Evolutionary conservation across 768 basidiomycete genomes (phyloP).

Genomic region (Suillus alpinus): DNA sequence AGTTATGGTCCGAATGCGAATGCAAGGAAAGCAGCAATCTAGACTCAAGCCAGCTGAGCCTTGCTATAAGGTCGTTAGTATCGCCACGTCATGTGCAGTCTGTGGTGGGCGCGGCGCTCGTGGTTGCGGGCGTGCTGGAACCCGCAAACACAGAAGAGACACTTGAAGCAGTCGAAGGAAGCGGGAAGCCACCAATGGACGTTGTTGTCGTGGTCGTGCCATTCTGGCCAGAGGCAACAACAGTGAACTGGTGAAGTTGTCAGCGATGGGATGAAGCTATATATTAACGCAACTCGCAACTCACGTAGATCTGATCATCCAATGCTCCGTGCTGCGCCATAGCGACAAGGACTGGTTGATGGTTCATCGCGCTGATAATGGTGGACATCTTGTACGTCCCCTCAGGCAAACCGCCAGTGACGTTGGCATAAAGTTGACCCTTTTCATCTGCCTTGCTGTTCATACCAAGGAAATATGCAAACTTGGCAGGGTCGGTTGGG

Average conservation of each 20-base stretch:
- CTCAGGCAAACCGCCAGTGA: conserved; percentile 51
- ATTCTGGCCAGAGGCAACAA: conserved; percentile 11
- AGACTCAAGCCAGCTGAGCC: conserved; percentile 2
- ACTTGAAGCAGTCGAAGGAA: not conserved
- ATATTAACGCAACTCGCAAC: conserved; percentile 18
- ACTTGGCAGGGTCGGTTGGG: conserved; percentile 46
- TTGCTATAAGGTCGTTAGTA: not conserved
- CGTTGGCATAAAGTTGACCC: conserved; percentile 45
- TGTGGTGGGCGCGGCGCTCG: not conserved
- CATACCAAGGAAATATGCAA: conserved; percentile 59
- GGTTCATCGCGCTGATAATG: conserved; percentile 47
- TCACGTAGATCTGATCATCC: conserved; percentile 42
- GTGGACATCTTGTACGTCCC: conserved; percentile 48
- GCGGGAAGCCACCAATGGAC: not conserved
- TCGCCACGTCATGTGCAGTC: not conserved
- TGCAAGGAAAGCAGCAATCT: not conserved
- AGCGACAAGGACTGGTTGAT: conserved; percentile 37
- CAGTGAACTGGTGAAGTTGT: conserved; percentile 22
- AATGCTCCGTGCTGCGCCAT: conserved; percentile 39
- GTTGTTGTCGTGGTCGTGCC: conserved; percentile 13
- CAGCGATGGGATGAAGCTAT: not conserved
- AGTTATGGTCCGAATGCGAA: not conserved
- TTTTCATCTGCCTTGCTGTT: conserved; percentile 39
- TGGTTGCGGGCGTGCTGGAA: not conserved
- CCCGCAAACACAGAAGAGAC: not conserved